These are phyloP conservation scores for Saturnispora dispora DNA, from an alignment of 805 yeast species.

Conservation along the genomic window DNA sequence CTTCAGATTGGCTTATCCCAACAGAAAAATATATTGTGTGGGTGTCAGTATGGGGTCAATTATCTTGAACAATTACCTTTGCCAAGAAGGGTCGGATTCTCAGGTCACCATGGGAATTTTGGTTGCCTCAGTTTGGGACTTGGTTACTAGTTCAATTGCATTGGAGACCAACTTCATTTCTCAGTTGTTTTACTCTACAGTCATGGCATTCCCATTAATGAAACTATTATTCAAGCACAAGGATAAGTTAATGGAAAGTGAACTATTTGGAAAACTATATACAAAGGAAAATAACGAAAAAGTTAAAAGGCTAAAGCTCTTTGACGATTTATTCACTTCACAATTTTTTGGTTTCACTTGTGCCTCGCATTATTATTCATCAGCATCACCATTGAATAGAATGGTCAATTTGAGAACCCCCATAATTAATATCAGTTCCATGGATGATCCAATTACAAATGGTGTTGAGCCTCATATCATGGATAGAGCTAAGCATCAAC, in stretches of 20 bases:
- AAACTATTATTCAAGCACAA: slow-evolving; percentile 36
- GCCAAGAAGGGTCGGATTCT: slow-evolving; percentile 46
- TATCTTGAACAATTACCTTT: slow-evolving; percentile 61
- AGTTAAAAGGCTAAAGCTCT: slow-evolving; percentile 36
- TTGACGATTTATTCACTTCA: slow-evolving; percentile 60
- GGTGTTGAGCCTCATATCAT: slow-evolving; percentile 28
- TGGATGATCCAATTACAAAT: slow-evolving; percentile 71
- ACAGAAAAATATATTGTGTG: slow-evolving; percentile 54
- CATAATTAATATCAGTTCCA: slow-evolving; percentile 48
- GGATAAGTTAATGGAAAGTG: slow-evolving; percentile 28
- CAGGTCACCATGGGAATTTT: slow-evolving; percentile 47
- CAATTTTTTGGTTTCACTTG: slow-evolving; percentile 56
- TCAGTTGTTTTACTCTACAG: slow-evolving; percentile 37
- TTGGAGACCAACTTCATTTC: slow-evolving; percentile 38
- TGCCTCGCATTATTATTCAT: slow-evolving; percentile 56
- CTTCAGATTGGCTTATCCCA: slow-evolving; percentile 44
- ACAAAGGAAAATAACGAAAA: slow-evolving; percentile 14
- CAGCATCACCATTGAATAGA: slow-evolving; percentile 48
- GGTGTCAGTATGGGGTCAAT: slow-evolving; percentile 80
- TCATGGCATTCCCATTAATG: slow-evolving; percentile 40
- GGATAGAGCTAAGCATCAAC: slow-evolving; percentile 43
- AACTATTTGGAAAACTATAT: slow-evolving; percentile 17
- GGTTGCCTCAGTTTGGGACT: slow-evolving; percentile 70
- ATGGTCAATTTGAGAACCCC: slow-evolving; percentile 52
- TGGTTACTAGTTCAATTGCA: slow-evolving; percentile 38